Percentiles rank a stretch among this genome's conserved stretches.
Evolutionary conservation across 441 rosid species (phyloP).

Genomic region (Adansonia rubrostipa): DNA sequence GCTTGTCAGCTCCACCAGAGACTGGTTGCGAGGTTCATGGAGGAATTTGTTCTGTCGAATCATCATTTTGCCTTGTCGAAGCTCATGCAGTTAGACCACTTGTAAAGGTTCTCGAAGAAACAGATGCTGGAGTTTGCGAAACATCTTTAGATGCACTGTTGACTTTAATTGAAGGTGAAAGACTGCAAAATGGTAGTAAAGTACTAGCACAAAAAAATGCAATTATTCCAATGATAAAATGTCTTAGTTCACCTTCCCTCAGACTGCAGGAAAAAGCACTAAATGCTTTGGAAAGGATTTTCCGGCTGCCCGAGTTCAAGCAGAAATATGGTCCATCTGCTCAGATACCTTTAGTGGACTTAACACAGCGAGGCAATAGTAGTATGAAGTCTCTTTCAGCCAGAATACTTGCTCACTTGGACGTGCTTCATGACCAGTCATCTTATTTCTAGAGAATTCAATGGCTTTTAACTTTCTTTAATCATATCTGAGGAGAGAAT

Average conservation of each 20-base stretch:
- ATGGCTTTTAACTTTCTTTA: constrained; percentile 18
- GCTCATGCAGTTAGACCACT: constrained; percentile 62
- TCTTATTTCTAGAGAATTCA: constrained; percentile 52
- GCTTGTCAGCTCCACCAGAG: constrained; percentile 56
- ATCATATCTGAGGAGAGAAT: constrained; percentile 4
- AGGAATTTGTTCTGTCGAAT: constrained; percentile 55
- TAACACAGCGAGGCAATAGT: constrained; percentile 61
- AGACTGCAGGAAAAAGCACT: constrained; percentile 61
- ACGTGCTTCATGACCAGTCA: constrained; percentile 66
- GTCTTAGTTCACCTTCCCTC: constrained; percentile 55
- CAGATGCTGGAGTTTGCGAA: constrained; percentile 51
- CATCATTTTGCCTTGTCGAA: constrained; percentile 71
- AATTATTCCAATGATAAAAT: constrained; percentile 49
- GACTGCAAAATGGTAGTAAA: constrained; percentile 59
- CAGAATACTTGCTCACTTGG: constrained; percentile 65
- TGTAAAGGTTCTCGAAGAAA: constrained; percentile 50
- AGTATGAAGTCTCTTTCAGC: constrained; percentile 64
- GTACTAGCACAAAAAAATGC: constrained; percentile 62
- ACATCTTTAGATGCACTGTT: constrained; percentile 63
- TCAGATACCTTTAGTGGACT: constrained; percentile 61
- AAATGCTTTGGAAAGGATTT: constrained; percentile 59
- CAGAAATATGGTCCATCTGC: constrained; percentile 59
- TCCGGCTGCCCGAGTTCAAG: constrained; percentile 60
- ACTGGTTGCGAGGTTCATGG: constrained; percentile 50
- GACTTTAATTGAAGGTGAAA: constrained; percentile 60